Percentiles rank a stretch among this genome's conserved stretches.
Conservation (phyloP, 2,329 filamentous ascomycete species). For the Talaromyces sp. region DNA sequence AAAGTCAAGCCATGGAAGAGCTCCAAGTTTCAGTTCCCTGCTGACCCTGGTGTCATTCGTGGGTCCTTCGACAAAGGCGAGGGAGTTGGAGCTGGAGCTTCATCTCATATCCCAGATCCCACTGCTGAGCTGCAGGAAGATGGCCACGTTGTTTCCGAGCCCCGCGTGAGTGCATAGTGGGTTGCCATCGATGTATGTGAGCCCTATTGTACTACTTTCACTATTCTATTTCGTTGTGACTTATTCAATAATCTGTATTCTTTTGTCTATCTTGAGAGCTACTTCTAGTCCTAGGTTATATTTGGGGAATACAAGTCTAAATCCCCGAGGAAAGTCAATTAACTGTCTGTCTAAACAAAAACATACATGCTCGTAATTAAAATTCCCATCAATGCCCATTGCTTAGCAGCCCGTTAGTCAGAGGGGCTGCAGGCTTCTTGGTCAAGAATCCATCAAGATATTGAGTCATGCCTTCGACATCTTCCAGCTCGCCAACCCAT, state of each 20-base stretch:
- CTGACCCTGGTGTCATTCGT: constrained; percentile 19
- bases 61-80: constrained; percentile 23
- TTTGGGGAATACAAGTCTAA: too few species aligned
- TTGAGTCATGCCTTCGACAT: constrained; percentile 22
- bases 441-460: constrained; percentile 29
- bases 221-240: too few species aligned
- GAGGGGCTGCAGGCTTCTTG: not conserved
- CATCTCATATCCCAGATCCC: constrained; percentile 21
- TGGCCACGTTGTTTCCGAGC: constrained; percentile 11
- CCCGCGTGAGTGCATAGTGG: not conserved
- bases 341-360: too few species aligned
- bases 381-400: too few species aligned
- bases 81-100: not conserved
- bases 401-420: not conserved
- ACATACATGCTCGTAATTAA: too few species aligned
- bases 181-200: too few species aligned
- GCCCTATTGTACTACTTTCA: too few species aligned
- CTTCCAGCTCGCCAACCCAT: constrained; percentile 31
- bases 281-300: too few species aligned
- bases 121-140: constrained; percentile 15
- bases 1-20: constrained; percentile 63
- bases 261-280: too few species aligned
- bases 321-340: too few species aligned
- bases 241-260: too few species aligned
- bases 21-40: constrained; percentile 46